Conservation (phyloP, 495 filamentous ascomycete genomes). For the Jackrogersella multiformis region DNA sequence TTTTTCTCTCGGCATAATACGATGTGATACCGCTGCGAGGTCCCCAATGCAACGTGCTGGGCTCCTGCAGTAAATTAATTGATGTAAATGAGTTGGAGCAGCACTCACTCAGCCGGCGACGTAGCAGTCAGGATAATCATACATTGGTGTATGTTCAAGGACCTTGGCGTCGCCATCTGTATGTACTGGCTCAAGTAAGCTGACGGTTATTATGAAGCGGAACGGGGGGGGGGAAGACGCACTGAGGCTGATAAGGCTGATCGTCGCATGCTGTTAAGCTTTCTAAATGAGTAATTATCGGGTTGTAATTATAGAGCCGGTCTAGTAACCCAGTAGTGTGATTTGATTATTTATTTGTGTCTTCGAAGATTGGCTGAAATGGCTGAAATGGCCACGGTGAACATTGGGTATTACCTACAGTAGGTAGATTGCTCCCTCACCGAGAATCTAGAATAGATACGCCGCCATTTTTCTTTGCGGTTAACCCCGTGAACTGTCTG, state of each 20-base stretch:
- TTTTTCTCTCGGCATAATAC: constrained; percentile 27
- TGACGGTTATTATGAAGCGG: constrained; percentile 4
- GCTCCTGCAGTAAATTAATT: constrained; percentile 29
- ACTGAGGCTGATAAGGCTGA: constrained; percentile 13
- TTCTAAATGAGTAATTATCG: not conserved
- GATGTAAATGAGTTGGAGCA: constrained; percentile 9
- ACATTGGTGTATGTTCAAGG: constrained; percentile 26
- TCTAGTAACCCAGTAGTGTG: not conserved
- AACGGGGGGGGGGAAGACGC: not conserved
- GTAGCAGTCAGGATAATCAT: constrained; percentile 25
- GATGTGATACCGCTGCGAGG: not conserved
- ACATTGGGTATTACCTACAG: no score
- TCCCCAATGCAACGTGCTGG: constrained; percentile 19
- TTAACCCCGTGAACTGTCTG: not conserved
- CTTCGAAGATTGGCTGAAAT: not conserved
- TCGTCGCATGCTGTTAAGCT: constrained; percentile 2
- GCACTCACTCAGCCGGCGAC: not conserved
- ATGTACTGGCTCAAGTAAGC: not conserved
- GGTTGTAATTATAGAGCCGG: not conserved
- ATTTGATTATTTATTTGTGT: not conserved
- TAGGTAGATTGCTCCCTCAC: not conserved
- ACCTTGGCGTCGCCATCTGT: constrained; percentile 10
- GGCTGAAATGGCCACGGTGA: not conserved
- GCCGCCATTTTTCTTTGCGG: not conserved
- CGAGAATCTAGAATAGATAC: not conserved